Base-by-base conservation (phyloP, 2,329 filamentous ascomycete species). In the Xylaria sp. region DNA sequence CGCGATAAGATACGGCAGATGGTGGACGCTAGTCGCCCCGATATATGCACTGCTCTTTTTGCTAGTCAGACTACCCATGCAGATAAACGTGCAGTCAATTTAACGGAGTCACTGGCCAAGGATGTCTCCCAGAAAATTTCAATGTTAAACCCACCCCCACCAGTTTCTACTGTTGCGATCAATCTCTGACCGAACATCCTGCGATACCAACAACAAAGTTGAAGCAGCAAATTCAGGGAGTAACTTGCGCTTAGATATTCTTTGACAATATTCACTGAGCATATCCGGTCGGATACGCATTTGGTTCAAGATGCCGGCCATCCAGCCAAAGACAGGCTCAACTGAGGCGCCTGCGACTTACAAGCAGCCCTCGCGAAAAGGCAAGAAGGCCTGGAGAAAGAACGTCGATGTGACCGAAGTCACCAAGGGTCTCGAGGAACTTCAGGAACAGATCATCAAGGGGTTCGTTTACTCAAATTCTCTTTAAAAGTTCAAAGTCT, bases 361-460 rank as follows among this genome's bases (percentile, higher is more conserved):
- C 76, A 92, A 85, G 65, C 94, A 99, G 75, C 85, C 92, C 30
- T 97, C 93, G 4, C 84, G 94, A 72, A 99, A 99, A 75, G 94
- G 95, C 69, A 97, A 97, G 78, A 97, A 96, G 79, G 93, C 94
- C 37, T 99, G 94, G 94, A 85, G 94, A 72, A 99, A 97, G 76
- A 96, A 99, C 77, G 91, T 99, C 75, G 91, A 99, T 76, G 84
- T 97, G 63, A 88, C 90, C 34, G 88, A 96, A 63, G 84, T 99
- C 30, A 83, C 93, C 69, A 78, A 88, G 57, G 94, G 94, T 62
- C 83, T 99, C 39, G 88, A 92, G 64, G 83, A 89, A 70, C 79
- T 95, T 66, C 91, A 94, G 69, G 89, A 95, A 60, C 90, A 97
- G 78, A 88, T 97, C 63, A 94, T 96, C 66, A 83, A 88, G 79